Conservation (phyloP, 495 filamentous ascomycete species). For the Aspergillus ellipticus region DNA sequence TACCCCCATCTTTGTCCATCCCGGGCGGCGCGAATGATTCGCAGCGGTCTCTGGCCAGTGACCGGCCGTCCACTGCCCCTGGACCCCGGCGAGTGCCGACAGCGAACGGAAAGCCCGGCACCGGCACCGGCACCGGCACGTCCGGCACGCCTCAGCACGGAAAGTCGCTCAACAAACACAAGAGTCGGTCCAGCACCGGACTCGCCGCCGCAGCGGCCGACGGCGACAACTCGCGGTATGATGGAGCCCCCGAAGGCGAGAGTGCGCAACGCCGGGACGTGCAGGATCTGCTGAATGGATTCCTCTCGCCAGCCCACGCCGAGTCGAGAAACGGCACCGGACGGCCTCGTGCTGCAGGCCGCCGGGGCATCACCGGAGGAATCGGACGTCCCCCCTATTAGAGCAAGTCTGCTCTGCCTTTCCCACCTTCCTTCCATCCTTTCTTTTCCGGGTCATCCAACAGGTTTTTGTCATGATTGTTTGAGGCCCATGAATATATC, state of each 20-base stretch:
- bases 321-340: conserved; percentile 2
- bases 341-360: conserved; percentile 15
- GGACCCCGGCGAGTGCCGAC: conserved; percentile 22
- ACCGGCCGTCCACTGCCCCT: conserved; percentile 39
- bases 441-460: conserved; percentile 1
- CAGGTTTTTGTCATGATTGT: neutral
- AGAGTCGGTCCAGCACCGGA: conserved; percentile 36
- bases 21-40: conserved; percentile 37
- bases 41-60: conserved; percentile 32
- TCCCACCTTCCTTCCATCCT: neutral
- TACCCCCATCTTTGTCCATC: conserved; percentile 35
- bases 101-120: conserved; percentile 23
- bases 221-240: conserved; percentile 4
- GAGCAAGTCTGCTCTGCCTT: conserved; percentile 1
- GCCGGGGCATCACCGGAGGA: conserved; percentile 27
- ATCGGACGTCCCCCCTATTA: conserved; percentile 46
- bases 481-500: neutral
- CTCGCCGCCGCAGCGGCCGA: conserved; percentile 28
- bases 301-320: conserved; percentile 27
- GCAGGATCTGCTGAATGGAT: conserved; percentile 36
- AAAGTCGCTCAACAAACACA: conserved; percentile 31
- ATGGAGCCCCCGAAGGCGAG: conserved; percentile 7
- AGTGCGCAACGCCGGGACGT: conserved; percentile 30
- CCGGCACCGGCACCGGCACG: too few relatives aligned
- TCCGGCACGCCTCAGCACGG: conserved; percentile 13